phyloP scores from a whole-genome alignment of 202 grass and related monocot genomes.

The Sporobolus alterniflorus region DNA sequence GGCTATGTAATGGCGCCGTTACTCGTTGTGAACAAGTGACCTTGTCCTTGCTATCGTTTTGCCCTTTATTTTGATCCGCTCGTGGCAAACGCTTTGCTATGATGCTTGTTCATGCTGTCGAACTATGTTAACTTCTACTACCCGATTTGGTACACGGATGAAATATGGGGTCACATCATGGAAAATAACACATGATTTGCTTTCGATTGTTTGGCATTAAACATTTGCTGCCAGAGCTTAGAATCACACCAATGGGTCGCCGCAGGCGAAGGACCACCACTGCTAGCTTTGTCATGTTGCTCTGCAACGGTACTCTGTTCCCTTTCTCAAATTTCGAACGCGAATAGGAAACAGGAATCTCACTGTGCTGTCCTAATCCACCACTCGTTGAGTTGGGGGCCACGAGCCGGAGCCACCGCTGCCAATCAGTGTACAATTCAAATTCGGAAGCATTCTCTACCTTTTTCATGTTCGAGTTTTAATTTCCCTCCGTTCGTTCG shows the following conservation, averaged over 20 bases:
- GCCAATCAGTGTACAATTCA: not conserved
- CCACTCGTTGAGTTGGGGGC: not conserved
- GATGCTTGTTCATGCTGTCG: not conserved
- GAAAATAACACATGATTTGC: not conserved
- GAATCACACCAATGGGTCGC: not conserved
- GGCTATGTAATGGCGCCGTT: not conserved
- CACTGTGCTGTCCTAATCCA: not conserved
- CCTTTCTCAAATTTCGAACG: not conserved
- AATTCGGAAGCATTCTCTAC: not conserved
- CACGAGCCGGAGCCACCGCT: not conserved
- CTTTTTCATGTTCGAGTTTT: not conserved
- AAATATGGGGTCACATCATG: not conserved
- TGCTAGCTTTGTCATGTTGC: conserved; percentile 21
- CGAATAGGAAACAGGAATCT: not conserved
- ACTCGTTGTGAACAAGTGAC: not conserved
- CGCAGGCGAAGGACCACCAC: conserved; percentile 1
- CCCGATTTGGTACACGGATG: not conserved
- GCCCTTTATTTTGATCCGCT: not conserved
- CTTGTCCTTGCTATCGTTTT: not conserved
- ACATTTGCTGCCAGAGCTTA: not conserved
- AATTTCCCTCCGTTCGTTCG: not conserved
- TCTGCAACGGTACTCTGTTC: not conserved
- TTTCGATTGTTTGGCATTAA: not conserved
- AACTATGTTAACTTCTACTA: not conserved
- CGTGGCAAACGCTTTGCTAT: not conserved